Evolutionary conservation across 768 basidiomycete species (phyloP).

Genomic region (Amanita muscaria): DNA sequence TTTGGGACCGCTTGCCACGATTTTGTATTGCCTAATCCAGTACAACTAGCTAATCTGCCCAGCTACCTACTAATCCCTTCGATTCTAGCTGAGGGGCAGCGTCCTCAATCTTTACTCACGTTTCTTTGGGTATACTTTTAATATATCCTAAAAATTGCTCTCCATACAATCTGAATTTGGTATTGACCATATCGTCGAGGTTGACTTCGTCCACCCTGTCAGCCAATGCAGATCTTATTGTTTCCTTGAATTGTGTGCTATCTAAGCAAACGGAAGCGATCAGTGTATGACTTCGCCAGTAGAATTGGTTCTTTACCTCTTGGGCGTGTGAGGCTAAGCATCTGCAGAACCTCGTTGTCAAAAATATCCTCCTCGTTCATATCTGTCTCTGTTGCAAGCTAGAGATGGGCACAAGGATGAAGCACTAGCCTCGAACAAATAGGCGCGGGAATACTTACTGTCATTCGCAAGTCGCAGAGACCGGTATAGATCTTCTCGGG

Average conservation of each 20-base stretch:
- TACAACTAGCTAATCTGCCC: not conserved
- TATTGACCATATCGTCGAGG: constrained; percentile 26
- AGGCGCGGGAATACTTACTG: not conserved
- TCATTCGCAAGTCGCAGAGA: not conserved
- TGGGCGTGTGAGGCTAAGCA: constrained; percentile 31
- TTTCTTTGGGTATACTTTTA: constrained; percentile 17
- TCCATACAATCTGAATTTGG: constrained; percentile 26
- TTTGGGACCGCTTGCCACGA: constrained; percentile 10
- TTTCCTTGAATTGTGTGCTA: constrained; percentile 25
- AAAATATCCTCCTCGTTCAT: constrained; percentile 25
- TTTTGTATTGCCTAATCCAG: constrained; percentile 8
- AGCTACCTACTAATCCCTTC: too few species aligned
- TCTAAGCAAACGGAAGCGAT: too few species aligned
- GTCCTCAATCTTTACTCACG: too few species aligned
- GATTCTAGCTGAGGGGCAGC: too few species aligned
- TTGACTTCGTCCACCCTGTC: constrained; percentile 31
- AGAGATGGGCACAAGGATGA: constrained; percentile 6
- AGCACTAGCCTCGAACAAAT: not conserved
- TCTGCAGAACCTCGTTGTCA: constrained; percentile 26
- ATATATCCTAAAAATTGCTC: constrained; percentile 30
- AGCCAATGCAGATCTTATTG: constrained; percentile 30
- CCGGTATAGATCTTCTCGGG: not conserved
- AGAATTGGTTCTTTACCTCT: too few species aligned
- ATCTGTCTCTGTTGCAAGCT: constrained; percentile 22
- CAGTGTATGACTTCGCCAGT: too few species aligned